Evolutionary conservation across 2,329 filamentous ascomycete genomes (phyloP).

Genomic region (Cladosporium cucumerinum): DNA sequence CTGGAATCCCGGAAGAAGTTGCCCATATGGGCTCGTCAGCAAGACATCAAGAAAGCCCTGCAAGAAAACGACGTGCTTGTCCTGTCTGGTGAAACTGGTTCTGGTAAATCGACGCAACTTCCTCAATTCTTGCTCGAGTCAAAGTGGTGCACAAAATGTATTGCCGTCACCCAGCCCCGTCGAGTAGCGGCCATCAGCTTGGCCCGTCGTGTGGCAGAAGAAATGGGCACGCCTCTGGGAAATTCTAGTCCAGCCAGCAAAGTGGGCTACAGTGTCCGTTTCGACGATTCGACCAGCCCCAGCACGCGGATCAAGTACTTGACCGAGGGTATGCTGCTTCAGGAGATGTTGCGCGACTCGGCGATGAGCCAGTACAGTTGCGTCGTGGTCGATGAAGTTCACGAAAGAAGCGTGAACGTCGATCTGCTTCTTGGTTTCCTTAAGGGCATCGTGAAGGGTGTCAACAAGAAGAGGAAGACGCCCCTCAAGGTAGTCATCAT

Average conservation of each 20-base stretch:
- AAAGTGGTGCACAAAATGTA: slow-evolving; percentile 77
- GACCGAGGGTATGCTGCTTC: slow-evolving; percentile 92
- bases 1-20: slow-evolving; percentile 57
- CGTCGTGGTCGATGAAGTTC: slow-evolving; percentile 91
- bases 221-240: slow-evolving; percentile 67
- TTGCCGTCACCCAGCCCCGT: slow-evolving; percentile 91
- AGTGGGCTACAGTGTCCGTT: slow-evolving; percentile 93
- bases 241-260: slow-evolving; percentile 56
- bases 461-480: slow-evolving; percentile 62
- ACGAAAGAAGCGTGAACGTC: slow-evolving; percentile 92
- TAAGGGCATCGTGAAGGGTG: slow-evolving; percentile 64
- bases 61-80: slow-evolving; percentile 67
- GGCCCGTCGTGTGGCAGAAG: slow-evolving; percentile 80
- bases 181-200: slow-evolving; percentile 90
- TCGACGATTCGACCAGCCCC: slow-evolving; percentile 80
- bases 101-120: slow-evolving; percentile 94
- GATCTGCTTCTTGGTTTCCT: slow-evolving; percentile 88
- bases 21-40: slow-evolving; percentile 74
- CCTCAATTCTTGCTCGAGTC: slow-evolving; percentile 83
- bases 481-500: slow-evolving; percentile 89
- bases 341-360: slow-evolving; percentile 86
- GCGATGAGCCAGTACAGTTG: slow-evolving; percentile 81
- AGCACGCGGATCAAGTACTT: slow-evolving; percentile 88
- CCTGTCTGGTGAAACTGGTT: slow-evolving; percentile 89
- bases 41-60: slow-evolving; percentile 65